These are phyloP conservation scores for Tolypocladium tropicale DNA, from an alignment of 2,329 filamentous ascomycete species.

Conservation along the genomic window DNA sequence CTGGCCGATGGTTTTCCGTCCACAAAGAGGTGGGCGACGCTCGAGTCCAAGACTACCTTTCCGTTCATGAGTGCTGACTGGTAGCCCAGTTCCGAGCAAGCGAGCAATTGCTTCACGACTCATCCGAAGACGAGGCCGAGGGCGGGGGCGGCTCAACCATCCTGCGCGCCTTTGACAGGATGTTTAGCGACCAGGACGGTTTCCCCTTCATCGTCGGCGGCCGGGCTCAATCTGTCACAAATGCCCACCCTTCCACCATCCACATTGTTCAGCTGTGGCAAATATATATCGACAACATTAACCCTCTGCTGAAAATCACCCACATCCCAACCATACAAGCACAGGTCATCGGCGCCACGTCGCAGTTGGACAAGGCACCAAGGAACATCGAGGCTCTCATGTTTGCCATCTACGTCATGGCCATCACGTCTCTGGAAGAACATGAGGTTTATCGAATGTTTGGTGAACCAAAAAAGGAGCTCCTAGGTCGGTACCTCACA, in stretches of 20 bases:
- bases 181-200: slow-evolving; percentile 45
- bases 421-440: slow-evolving; percentile 47
- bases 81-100: slow-evolving; percentile 37
- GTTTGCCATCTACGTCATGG: slow-evolving; percentile 54
- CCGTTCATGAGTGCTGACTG: neutral
- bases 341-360: slow-evolving; percentile 52
- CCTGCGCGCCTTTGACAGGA: slow-evolving; percentile 47
- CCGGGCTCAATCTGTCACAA: slow-evolving; percentile 29
- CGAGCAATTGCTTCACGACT: slow-evolving; percentile 38
- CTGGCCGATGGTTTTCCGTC: slow-evolving; percentile 34
- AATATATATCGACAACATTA: slow-evolving; percentile 58
- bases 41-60: neutral
- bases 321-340: slow-evolving; percentile 56
- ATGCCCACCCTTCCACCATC: slow-evolving; percentile 42
- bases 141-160: slow-evolving; percentile 37
- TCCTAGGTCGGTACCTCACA: slow-evolving; percentile 43
- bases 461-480: slow-evolving; percentile 37
- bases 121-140: slow-evolving; percentile 43
- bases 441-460: slow-evolving; percentile 44
- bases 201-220: slow-evolving; percentile 48
- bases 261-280: slow-evolving; percentile 60
- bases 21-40: slow-evolving; percentile 36
- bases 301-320: slow-evolving; percentile 57
- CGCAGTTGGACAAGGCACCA: slow-evolving; percentile 41
- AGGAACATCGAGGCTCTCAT: slow-evolving; percentile 55